phyloP scores from a whole-genome alignment of 2,329 filamentous ascomycete species.

The Claviceps fusiformis region DNA sequence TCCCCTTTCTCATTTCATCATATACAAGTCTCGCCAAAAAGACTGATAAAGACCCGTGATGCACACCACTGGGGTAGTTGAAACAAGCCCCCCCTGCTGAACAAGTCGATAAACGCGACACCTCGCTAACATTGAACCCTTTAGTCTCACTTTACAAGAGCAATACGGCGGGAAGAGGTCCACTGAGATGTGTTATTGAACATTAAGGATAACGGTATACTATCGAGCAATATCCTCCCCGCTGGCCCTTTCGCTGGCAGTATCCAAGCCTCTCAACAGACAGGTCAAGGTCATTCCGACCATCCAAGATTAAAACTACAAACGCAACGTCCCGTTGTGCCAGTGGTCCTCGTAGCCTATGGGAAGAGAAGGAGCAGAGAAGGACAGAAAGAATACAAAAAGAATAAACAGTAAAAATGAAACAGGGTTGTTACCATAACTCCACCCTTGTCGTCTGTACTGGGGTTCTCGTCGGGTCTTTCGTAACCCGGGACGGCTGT shows the following conservation, averaged over 20 bases:
- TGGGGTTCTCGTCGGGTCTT: not conserved
- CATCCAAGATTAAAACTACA: constrained; percentile 12
- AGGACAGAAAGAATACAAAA: too few species aligned
- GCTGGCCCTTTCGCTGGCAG: constrained; percentile 7
- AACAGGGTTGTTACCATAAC: constrained; percentile 6
- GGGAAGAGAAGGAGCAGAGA: not conserved
- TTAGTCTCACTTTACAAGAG: too few species aligned
- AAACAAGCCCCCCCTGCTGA: too few species aligned
- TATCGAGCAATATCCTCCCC: constrained; percentile 3
- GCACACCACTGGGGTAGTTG: too few species aligned
- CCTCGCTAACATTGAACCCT: too few species aligned
- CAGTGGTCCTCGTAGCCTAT: constrained; percentile 4
- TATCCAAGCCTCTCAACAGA: constrained; percentile 10
- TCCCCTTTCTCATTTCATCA: too few species aligned
- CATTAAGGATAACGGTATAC: constrained; percentile 16
- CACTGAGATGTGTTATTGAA: too few species aligned
- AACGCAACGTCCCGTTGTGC: constrained; percentile 10
- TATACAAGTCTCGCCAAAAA: too few species aligned
- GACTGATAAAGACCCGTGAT: too few species aligned
- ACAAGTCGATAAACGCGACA: too few species aligned
- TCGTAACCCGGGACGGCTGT: not conserved
- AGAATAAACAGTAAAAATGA: too few species aligned
- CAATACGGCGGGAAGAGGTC: too few species aligned
- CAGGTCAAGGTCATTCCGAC: not conserved
- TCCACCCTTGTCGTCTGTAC: not conserved